These are phyloP conservation scores for Rhynchosporium graminicola DNA, from an alignment of 2,329 filamentous ascomycete genomes.

Conservation along the genomic window DNA sequence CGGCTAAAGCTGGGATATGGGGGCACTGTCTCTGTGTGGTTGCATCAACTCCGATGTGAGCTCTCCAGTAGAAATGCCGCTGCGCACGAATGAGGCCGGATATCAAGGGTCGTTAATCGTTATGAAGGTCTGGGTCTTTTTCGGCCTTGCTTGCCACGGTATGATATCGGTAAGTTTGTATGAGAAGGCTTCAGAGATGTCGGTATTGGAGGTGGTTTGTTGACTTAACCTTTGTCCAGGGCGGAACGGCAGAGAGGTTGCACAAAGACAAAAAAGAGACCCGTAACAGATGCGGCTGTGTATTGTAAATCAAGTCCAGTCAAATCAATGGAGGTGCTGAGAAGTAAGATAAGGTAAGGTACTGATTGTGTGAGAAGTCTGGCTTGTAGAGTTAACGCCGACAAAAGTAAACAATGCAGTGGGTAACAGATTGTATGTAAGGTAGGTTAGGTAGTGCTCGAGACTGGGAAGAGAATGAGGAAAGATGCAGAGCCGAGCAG, in stretches of 20 bases:
- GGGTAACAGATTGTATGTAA: conserved; percentile 21
- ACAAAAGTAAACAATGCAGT: conserved; percentile 14
- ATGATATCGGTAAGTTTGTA: not conserved
- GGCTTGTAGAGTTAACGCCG: conserved; percentile 24
- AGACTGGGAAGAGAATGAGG: conserved; percentile 24
- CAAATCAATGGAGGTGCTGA: conserved; percentile 6
- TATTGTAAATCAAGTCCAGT: conserved; percentile 11
- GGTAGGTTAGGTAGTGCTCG: conserved; percentile 17
- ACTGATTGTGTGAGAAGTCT: not conserved
- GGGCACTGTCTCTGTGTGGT: conserved; percentile 30
- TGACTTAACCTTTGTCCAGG: conserved; percentile 9
- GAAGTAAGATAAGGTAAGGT: not conserved
- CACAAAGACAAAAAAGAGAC: conserved; percentile 7
- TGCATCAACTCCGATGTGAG: conserved; percentile 28
- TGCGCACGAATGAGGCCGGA: conserved; percentile 11
- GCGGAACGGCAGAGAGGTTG: conserved; percentile 15
- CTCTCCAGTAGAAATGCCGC: conserved; percentile 16
- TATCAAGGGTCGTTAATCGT: not conserved
- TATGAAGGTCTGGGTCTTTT: not conserved
- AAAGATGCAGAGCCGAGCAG: not conserved
- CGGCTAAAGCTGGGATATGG: conserved; percentile 25
- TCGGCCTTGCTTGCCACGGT: not conserved
- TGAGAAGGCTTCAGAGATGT: not conserved
- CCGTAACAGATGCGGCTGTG: conserved; percentile 17
- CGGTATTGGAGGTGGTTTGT: conserved; percentile 1